These are phyloP conservation scores for Acanthamoeba polyphaga DNA, from an alignment of 208 protist species.

Conservation along the genomic window DNA sequence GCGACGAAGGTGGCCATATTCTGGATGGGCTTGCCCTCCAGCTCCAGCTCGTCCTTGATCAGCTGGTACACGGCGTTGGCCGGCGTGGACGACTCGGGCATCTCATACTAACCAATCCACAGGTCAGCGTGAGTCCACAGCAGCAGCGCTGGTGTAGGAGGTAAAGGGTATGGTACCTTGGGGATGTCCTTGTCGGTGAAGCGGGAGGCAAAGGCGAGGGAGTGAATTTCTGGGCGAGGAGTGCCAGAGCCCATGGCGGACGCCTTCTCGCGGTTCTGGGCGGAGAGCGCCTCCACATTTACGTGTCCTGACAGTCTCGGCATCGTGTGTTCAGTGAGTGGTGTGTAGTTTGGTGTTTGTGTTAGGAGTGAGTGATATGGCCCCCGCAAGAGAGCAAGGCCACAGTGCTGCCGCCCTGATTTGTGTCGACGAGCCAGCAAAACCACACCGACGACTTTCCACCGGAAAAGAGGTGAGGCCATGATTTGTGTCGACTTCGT, in stretches of 20 bases:
- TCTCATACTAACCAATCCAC: not conserved
- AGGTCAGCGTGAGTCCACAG: too few species aligned
- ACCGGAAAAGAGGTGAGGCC: not conserved
- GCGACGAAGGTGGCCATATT: constrained; percentile 76
- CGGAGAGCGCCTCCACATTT: constrained; percentile 15
- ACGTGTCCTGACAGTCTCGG: constrained; percentile 13
- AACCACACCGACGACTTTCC: not conserved
- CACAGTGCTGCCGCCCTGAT: too few species aligned
- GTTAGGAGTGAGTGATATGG: not conserved
- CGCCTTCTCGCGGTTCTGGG: constrained; percentile 9
- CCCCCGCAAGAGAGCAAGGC: too few species aligned
- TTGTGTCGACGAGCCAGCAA: not conserved
- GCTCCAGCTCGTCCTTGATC: constrained; percentile 74
- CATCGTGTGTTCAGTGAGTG: not conserved
- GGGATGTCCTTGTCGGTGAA: constrained; percentile 68
- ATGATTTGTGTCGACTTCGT: not conserved
- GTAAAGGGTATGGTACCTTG: not conserved
- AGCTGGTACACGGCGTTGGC: constrained; percentile 66
- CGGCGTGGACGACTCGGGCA: constrained; percentile 23
- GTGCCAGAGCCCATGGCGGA: constrained; percentile 8
- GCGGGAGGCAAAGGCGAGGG: constrained; percentile 13
- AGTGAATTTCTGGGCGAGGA: constrained; percentile 23
- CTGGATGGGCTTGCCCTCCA: constrained; percentile 76
- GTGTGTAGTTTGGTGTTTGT: not conserved
- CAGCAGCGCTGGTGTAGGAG: not conserved